Percentiles rank a stretch among this genome's conserved stretches.
Conservation (phyloP, 805 yeast genomes). For the Priceomyces haplophilus region DNA sequence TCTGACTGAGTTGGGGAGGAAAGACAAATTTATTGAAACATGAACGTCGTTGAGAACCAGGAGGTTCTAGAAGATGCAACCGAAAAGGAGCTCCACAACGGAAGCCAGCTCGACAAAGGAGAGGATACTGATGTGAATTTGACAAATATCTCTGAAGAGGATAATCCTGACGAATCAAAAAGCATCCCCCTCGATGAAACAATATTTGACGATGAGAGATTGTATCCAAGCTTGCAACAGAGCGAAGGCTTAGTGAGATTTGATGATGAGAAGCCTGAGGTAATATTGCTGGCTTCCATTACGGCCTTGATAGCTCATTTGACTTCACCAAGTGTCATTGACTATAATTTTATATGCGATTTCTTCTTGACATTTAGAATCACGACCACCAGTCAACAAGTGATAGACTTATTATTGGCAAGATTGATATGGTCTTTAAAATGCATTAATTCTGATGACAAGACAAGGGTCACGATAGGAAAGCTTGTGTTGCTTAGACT, state of each 20-base stretch:
- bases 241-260: constrained; percentile 27
- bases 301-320: constrained; percentile 54
- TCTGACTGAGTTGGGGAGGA: background rate
- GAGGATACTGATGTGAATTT: background rate
- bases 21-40: background rate
- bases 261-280: constrained; percentile 30
- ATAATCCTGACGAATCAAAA: background rate
- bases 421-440: constrained; percentile 73
- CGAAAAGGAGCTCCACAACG: background rate
- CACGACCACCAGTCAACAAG: constrained; percentile 55
- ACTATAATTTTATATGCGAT: constrained; percentile 77
- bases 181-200: constrained; percentile 30
- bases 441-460: constrained; percentile 28
- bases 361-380: constrained; percentile 81
- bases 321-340: constrained; percentile 71
- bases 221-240: constrained; percentile 30
- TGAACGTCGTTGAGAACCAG: constrained; percentile 3
- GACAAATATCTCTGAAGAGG: background rate
- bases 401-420: constrained; percentile 59
- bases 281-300: constrained; percentile 37
- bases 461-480: constrained; percentile 45
- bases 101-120: background rate
- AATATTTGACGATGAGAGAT: constrained; percentile 33
- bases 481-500: constrained; percentile 71
- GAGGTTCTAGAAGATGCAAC: background rate